phyloP scores from a whole-genome alignment of 768 basidiomycete species.

The Kwoniella botswanensis region DNA sequence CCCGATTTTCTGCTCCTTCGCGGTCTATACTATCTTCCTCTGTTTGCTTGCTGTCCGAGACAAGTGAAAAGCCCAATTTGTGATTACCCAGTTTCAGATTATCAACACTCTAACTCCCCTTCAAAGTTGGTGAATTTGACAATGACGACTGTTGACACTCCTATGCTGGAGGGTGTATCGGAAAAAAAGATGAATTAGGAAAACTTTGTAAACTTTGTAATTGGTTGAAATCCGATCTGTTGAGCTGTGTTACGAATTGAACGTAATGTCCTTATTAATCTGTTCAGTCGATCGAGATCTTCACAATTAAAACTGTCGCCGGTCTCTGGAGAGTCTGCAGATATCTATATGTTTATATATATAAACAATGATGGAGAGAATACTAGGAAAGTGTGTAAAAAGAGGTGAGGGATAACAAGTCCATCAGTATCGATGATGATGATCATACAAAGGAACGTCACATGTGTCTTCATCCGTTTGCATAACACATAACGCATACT shows the following conservation, averaged over 20 bases:
- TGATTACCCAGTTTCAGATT: too few relatives aligned
- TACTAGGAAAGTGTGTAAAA: not conserved
- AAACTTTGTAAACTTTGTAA: not conserved
- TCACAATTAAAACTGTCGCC: not conserved
- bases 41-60: not conserved
- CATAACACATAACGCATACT: too few relatives aligned
- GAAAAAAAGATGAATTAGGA: not conserved
- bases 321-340: not conserved
- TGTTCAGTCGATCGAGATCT: not conserved
- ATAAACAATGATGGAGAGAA: not conserved
- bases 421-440: not conserved
- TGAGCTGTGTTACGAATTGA: not conserved
- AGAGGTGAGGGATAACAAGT: not conserved
- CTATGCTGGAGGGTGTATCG: not conserved
- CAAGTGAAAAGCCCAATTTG: not conserved
- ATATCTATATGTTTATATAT: not conserved
- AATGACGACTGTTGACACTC: not conserved
- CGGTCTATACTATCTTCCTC: not conserved
- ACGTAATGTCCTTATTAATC: not conserved
- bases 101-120: too few relatives aligned
- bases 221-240: not conserved
- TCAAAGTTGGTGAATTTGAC: not conserved
- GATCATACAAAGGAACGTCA: not conserved
- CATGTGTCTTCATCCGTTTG: too few relatives aligned
- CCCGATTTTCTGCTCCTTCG: not conserved